A percentile compares a stretch with the other conserved stretches of the same genome.
Conservation (phyloP, 345 rosid genomes). For the Eucalyptus pauciflora region DNA sequence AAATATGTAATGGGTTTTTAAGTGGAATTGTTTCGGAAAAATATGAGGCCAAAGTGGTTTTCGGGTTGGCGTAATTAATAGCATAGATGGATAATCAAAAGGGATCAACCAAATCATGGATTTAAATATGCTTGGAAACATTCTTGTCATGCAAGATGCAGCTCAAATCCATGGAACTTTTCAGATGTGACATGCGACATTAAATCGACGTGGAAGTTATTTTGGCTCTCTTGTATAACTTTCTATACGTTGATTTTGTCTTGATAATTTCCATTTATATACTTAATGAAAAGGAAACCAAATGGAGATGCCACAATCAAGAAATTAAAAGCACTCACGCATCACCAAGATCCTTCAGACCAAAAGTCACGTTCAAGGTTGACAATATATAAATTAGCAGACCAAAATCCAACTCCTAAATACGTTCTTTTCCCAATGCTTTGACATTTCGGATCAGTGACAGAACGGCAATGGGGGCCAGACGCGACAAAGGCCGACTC, state of each 20-base stretch:
- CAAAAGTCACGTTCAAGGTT: background rate
- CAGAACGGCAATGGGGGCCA: background rate
- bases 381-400: background rate
- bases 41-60: background rate
- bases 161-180: background rate
- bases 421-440: background rate
- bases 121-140: background rate
- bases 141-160: background rate
- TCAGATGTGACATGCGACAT: background rate
- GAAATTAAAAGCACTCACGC: background rate
- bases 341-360: background rate
- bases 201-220: background rate
- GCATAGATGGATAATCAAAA: background rate
- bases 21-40: background rate
- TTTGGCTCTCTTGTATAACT: background rate
- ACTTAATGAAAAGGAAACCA: background rate
- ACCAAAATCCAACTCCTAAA: background rate
- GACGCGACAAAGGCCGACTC: background rate
- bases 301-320: background rate
- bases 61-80: background rate
- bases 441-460: background rate
- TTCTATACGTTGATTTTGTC: background rate
- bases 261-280: background rate
- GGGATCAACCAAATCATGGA: background rate
- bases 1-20: background rate